These are phyloP conservation scores for Suhomyces bribrorum DNA, from an alignment of 1,139 yeast genomes.

Conservation along the genomic window DNA sequence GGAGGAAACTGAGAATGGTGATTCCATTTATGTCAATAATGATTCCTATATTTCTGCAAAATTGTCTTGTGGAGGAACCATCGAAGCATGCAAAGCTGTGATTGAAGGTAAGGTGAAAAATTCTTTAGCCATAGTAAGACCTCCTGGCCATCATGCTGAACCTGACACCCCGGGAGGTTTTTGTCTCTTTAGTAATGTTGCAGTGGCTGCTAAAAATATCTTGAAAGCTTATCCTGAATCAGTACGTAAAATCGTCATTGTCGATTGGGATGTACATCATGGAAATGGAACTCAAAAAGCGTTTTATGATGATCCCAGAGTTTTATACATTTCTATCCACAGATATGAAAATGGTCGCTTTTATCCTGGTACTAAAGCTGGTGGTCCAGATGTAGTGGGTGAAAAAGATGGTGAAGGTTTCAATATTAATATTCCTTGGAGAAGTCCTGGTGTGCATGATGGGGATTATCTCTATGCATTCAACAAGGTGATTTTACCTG, in stretches of 20 bases:
- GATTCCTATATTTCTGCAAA: slow-evolving; percentile 88
- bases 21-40: slow-evolving; percentile 91
- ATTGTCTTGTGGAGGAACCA: slow-evolving; percentile 94
- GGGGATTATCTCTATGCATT: slow-evolving; percentile 96
- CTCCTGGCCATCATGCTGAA: slow-evolving; percentile 99
- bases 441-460: slow-evolving; percentile 88
- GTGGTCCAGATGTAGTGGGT: slow-evolving; percentile 79
- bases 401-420: slow-evolving; percentile 85
- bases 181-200: slow-evolving; percentile 93
- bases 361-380: slow-evolving; percentile 89
- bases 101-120: slow-evolving; percentile 91
- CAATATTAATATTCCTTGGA: slow-evolving; percentile 93
- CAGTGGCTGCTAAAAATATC: slow-evolving; percentile 91
- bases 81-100: slow-evolving; percentile 94
- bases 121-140: slow-evolving; percentile 91
- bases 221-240: slow-evolving; percentile 83
- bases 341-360: slow-evolving; percentile 90
- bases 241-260: slow-evolving; percentile 75
- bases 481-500: slow-evolving; percentile 83
- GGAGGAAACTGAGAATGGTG: slow-evolving; percentile 88
- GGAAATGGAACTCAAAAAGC: slow-evolving; percentile 98
- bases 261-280: slow-evolving; percentile 98
- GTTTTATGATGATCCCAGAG: slow-evolving; percentile 85
- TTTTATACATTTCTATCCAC: slow-evolving; percentile 86
- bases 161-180: slow-evolving; percentile 97